Percentiles rank a stretch among this genome's conserved stretches.
phyloP scores from a whole-genome alignment of 2,329 filamentous ascomycete genomes.

The Chaetomiaceae sp. region DNA sequence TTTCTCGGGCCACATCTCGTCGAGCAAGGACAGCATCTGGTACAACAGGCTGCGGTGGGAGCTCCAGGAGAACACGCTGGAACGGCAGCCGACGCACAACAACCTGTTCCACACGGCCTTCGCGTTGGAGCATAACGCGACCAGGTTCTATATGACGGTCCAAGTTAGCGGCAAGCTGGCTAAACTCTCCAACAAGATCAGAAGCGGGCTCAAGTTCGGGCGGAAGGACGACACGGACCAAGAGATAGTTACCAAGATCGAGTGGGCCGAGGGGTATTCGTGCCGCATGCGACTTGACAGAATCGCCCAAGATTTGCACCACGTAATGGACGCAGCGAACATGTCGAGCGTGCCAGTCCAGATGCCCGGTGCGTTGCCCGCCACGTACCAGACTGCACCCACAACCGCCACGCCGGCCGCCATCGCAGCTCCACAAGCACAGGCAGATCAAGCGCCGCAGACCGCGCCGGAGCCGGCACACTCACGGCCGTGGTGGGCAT shows the following conservation, averaged over 20 bases:
- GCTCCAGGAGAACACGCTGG: conserved; percentile 14
- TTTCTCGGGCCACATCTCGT: conserved; percentile 15
- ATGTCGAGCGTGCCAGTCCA: conserved; percentile 12
- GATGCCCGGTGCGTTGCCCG: conserved; percentile 12
- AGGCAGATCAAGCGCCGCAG: background rate
- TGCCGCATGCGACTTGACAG: conserved; percentile 10
- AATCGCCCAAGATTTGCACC: conserved; percentile 10
- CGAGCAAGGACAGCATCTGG: conserved; percentile 6
- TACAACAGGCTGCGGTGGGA: conserved; percentile 18
- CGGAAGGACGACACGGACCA: conserved; percentile 2
- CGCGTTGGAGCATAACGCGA: conserved; percentile 18
- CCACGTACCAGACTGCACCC: conserved; percentile 4
- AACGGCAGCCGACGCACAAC: conserved; percentile 15
- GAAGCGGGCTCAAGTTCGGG: conserved; percentile 14
- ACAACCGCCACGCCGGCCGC: background rate
- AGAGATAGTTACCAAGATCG: conserved; percentile 17
- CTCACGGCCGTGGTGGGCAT: no score
- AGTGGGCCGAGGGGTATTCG: conserved; percentile 16
- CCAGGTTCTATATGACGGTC: conserved; percentile 20
- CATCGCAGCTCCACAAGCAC: background rate
- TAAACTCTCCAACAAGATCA: conserved; percentile 8
- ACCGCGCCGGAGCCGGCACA: no score
- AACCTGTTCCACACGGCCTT: conserved; percentile 20
- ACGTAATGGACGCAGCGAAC: conserved; percentile 16
- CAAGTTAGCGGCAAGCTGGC: conserved; percentile 19